phyloP scores from a whole-genome alignment of 2,329 filamentous ascomycete species.

The Claviceps fusiformis region DNA sequence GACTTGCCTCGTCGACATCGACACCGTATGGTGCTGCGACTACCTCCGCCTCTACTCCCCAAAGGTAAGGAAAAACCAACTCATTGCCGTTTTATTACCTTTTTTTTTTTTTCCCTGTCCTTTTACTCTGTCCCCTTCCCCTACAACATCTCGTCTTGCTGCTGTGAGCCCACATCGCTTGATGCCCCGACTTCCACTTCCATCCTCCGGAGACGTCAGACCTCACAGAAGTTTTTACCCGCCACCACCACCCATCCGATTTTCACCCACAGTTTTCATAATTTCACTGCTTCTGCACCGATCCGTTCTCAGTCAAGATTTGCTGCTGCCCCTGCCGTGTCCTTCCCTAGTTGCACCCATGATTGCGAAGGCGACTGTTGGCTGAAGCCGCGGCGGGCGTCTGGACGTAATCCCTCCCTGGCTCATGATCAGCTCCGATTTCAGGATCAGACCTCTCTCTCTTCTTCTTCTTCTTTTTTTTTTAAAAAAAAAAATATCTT shows the following conservation, averaged over 20 bases:
- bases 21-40: conserved; percentile 17
- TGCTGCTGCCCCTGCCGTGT: background rate
- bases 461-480: no score
- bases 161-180: background rate
- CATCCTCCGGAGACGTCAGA: background rate
- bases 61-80: conserved; percentile 11
- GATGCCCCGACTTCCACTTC: conserved; percentile 1
- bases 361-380: background rate
- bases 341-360: background rate
- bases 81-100: background rate
- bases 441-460: background rate
- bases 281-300: background rate
- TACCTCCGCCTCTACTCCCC: conserved; percentile 13
- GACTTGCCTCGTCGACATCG: conserved; percentile 30
- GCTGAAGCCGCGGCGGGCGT: background rate
- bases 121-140: background rate
- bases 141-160: background rate
- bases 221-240: background rate
- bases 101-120: background rate
- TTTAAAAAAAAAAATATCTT: no score
- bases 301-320: background rate
- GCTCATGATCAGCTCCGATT: background rate
- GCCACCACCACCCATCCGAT: background rate
- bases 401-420: background rate
- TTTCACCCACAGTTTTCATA: background rate